These are phyloP conservation scores for Aureobasidium sp. DNA, from an alignment of 2,329 filamentous ascomycete species.

Conservation along the genomic window DNA sequence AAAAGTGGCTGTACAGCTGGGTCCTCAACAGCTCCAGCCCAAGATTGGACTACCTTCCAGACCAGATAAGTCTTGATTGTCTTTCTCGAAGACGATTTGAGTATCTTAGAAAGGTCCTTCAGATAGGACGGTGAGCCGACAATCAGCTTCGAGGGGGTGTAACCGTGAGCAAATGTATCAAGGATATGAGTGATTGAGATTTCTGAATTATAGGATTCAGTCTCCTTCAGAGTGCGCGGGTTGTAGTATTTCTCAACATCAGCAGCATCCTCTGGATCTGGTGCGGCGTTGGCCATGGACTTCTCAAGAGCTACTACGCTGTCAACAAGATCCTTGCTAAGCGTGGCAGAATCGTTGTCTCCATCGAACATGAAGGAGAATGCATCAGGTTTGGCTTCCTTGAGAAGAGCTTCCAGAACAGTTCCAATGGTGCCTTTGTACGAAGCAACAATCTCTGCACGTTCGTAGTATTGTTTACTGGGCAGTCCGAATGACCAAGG, in stretches of 20 bases:
- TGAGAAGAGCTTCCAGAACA: constrained; percentile 32
- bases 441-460: constrained; percentile 44
- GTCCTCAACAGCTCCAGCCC: constrained; percentile 49
- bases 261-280: constrained; percentile 50
- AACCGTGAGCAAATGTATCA: not conserved
- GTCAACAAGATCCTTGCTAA: constrained; percentile 41
- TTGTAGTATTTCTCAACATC: constrained; percentile 64
- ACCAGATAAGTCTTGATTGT: constrained; percentile 55
- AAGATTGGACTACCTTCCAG: constrained; percentile 55
- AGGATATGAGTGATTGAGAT: constrained; percentile 33
- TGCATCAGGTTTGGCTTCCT: constrained; percentile 24
- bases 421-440: constrained; percentile 43
- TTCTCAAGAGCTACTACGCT: constrained; percentile 8
- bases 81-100: constrained; percentile 48
- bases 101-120: constrained; percentile 48
- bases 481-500: constrained; percentile 50
- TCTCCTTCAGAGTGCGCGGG: constrained; percentile 51
- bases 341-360: constrained; percentile 20
- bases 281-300: constrained; percentile 46
- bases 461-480: constrained; percentile 54
- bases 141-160: constrained; percentile 43
- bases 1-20: constrained; percentile 53
- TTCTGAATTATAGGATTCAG: constrained; percentile 35
- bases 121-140: constrained; percentile 55
- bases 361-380: constrained; percentile 19